Evolutionary conservation across 805 yeast species (phyloP), one percentile per base, ranked within the genome.

Genomic region (Pichia cabralensis): DNA sequence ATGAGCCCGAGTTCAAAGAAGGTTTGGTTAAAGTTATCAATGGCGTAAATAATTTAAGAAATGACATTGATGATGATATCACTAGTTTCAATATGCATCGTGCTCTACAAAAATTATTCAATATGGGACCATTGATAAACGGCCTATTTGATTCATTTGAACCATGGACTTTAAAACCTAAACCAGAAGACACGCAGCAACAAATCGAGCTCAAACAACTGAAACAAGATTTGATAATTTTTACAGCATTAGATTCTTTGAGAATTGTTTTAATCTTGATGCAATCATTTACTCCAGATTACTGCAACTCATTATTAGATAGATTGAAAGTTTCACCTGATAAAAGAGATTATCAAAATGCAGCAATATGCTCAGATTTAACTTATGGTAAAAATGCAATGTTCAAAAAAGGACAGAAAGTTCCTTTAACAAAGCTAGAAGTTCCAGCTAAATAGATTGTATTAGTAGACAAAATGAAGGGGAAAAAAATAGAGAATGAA

Each of bases 271-370:
- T 89, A 1, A 75, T 89, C 7, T 49, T 82, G 23, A 62, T 80
- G 22, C 76, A 69, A 39, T 84, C 95, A 2, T 64, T 89, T 18
- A 74, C 82, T 26, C 96, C 97, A 0, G 59, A 60, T 4, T 61
- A 85, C 33, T 56, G 94, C 0, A 41, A 48, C 0, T 56, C 59
- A 9, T 59, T 84, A 5, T 60, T 89, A 13, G 79, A 80, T 48
- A 61, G 83, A 35, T 52, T 89, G 34, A 71, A 65, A 10, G 94
- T 85, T 2, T 48, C 48, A 6, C 29, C 42, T 1, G 50, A 47
- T 0, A 61, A 59, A 13, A 59, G 89, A 28, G 49, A 59, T 1
- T 26, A 65, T 6, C 59, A 62, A 3, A 66, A 43, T 46, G 72
- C 81, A 1, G 41, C 35, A 9, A 53, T 75, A 18, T 88, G 84